phyloP scores from a whole-genome alignment of 306 rosid species.

The Rubus idaeus region DNA sequence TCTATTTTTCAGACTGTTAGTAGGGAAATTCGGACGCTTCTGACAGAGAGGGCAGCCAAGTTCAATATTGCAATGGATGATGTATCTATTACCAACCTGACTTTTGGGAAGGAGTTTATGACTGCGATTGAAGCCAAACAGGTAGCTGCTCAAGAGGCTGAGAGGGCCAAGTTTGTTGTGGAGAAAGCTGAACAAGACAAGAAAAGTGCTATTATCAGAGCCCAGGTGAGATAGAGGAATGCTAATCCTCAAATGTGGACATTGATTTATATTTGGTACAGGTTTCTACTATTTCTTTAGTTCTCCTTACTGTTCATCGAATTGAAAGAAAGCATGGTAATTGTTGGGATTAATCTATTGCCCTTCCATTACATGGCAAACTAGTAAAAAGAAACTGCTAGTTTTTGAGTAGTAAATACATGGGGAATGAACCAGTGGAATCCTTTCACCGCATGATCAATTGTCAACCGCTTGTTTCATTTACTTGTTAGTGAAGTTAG shows the following conservation, averaged over 20 bases:
- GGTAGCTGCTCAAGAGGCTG: slow-evolving; percentile 95
- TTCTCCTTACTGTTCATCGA: neutral
- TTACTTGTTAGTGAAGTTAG: neutral
- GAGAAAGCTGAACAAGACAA: slow-evolving; percentile 92
- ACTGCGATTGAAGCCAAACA: slow-evolving; percentile 96
- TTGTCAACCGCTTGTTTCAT: neutral
- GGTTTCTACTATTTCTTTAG: neutral
- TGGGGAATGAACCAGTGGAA: neutral
- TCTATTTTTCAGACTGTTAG: slow-evolving; percentile 59
- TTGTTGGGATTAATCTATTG: neutral
- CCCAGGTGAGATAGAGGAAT: slow-evolving; percentile 54
- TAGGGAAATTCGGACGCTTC: slow-evolving; percentile 70
- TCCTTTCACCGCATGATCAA: neutral
- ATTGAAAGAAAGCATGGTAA: neutral
- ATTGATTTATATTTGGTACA: neutral
- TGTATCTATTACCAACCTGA: slow-evolving; percentile 75
- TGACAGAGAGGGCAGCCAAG: slow-evolving; percentile 73
- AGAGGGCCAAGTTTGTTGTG: slow-evolving; percentile 88
- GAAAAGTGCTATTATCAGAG: slow-evolving; percentile 76
- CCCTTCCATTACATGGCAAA: neutral
- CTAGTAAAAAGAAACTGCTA: neutral
- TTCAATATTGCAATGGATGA: slow-evolving; percentile 91
- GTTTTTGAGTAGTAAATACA: neutral
- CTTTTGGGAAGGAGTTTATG: slow-evolving; percentile 75
- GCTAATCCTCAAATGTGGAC: slow-evolving; percentile 6